These are phyloP conservation scores for Micractinium sp. DNA, from an alignment of 139 green algal genomes.

Conservation along the genomic window DNA sequence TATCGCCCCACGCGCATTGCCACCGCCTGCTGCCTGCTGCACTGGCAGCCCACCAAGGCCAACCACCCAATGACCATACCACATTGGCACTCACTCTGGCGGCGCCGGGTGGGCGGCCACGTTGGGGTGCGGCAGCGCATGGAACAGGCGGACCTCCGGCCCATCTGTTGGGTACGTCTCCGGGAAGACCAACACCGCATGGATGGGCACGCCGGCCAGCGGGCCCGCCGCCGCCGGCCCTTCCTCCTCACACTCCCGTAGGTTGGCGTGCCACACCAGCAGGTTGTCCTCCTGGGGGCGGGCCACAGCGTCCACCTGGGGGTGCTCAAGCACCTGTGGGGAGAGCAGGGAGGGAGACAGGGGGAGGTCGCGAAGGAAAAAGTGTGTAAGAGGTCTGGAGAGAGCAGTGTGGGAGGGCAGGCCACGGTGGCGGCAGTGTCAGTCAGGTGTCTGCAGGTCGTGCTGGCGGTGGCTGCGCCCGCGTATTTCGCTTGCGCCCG, in stretches of 20 bases:
- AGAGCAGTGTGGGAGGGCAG: too few relatives aligned
- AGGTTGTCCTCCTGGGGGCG: conserved; percentile 11
- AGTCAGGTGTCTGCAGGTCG: background rate
- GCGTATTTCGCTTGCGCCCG: too few relatives aligned
- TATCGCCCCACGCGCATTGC: background rate
- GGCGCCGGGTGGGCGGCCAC: background rate
- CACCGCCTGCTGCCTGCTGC: too few relatives aligned
- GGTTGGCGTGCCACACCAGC: conserved; percentile 21
- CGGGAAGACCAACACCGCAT: conserved; percentile 12
- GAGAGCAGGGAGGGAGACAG: background rate
- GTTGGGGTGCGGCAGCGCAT: conserved; percentile 27
- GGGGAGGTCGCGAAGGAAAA: background rate
- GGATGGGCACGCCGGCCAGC: background rate
- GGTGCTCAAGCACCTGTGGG: conserved; percentile 16
- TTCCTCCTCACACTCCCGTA: background rate
- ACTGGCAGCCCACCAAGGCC: too few relatives aligned
- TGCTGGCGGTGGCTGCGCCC: background rate
- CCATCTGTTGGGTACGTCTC: conserved; percentile 11
- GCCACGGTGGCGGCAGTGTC: background rate
- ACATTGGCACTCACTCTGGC: background rate
- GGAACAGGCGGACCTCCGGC: conserved; percentile 6
- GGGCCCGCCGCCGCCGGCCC: background rate
- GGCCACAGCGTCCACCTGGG: background rate
- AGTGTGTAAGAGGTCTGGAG: too few relatives aligned
- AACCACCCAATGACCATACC: background rate